phyloP scores from a whole-genome alignment of 768 basidiomycete genomes.

The Strobilomyces echinocephalus region DNA sequence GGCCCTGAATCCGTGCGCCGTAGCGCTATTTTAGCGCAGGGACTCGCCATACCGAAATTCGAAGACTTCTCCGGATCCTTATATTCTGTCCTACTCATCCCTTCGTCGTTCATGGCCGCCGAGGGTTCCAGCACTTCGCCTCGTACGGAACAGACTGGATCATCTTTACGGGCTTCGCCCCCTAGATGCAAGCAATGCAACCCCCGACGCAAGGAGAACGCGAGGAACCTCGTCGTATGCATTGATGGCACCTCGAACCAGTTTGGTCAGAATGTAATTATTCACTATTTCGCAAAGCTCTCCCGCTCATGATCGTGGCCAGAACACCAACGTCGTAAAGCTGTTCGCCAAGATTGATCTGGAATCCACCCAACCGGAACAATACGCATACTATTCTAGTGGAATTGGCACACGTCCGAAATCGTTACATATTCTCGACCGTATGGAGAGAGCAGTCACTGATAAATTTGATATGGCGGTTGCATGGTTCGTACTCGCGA shows the following conservation, averaged over 20 bases:
- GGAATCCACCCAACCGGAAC: constrained; percentile 15
- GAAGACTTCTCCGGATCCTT: no score
- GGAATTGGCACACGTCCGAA: constrained; percentile 36
- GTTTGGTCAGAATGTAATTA: constrained; percentile 18
- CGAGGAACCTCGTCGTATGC: constrained; percentile 23
- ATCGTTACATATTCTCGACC: constrained; percentile 22
- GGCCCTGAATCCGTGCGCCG: neutral
- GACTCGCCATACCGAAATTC: neutral
- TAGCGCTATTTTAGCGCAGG: constrained; percentile 4
- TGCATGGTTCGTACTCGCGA: constrained; percentile 30
- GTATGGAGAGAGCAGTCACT: constrained; percentile 12
- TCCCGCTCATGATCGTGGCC: constrained; percentile 2
- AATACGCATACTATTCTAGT: constrained; percentile 33
- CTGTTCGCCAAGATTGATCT: constrained; percentile 28
- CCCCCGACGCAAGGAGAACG: constrained; percentile 1
- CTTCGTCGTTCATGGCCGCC: neutral
- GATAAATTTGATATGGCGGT: constrained; percentile 35
- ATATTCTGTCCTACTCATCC: neutral
- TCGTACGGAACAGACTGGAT: neutral
- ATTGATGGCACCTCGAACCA: constrained; percentile 24
- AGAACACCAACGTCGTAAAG: constrained; percentile 40
- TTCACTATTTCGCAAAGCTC: neutral
- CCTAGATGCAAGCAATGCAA: constrained; percentile 15
- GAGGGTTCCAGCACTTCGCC: neutral
- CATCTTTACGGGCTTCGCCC: neutral